Evolutionary conservation across 495 filamentous ascomycete genomes (phyloP).

Genomic region (Talaromyces borbonicus): DNA sequence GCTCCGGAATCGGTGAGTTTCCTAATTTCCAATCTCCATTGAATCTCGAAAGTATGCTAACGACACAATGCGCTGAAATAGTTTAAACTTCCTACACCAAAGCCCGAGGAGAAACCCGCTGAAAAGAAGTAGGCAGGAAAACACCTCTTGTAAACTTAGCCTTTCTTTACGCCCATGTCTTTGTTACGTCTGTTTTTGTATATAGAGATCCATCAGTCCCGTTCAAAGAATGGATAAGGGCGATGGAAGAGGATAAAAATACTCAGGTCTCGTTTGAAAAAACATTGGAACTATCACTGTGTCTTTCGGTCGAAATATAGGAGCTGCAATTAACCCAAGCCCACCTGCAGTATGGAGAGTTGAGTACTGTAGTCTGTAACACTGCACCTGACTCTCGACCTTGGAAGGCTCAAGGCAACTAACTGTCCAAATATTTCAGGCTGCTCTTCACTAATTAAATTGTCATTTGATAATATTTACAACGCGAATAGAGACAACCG

Average conservation of each 20-base stretch:
- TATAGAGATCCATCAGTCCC: constrained; percentile 1
- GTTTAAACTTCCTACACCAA: constrained; percentile 91
- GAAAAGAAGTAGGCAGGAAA: constrained; percentile 73
- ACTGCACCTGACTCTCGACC: too few species aligned
- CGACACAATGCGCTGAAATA: constrained; percentile 19
- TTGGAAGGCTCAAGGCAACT: too few species aligned
- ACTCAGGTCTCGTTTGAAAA: too few species aligned
- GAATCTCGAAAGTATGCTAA: neutral
- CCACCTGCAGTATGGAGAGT: too few species aligned
- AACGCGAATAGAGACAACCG: too few species aligned
- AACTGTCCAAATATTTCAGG: too few species aligned
- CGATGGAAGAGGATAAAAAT: constrained; percentile 2
- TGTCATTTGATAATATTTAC: too few species aligned
- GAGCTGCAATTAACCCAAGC: too few species aligned
- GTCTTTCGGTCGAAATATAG: too few species aligned
- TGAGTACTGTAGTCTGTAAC: too few species aligned
- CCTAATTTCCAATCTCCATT: neutral
- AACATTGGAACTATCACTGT: too few species aligned
- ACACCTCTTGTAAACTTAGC: constrained; percentile 17
- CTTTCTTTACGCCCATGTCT: constrained; percentile 22
- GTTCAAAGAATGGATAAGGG: neutral
- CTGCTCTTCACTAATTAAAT: too few species aligned
- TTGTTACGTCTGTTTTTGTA: constrained; percentile 17
- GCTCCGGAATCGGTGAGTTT: constrained; percentile 62
- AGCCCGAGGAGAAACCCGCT: constrained; percentile 84